Base-by-base conservation (phyloP, 257 asterid species). In the Nyctanthes arbortristis region DNA sequence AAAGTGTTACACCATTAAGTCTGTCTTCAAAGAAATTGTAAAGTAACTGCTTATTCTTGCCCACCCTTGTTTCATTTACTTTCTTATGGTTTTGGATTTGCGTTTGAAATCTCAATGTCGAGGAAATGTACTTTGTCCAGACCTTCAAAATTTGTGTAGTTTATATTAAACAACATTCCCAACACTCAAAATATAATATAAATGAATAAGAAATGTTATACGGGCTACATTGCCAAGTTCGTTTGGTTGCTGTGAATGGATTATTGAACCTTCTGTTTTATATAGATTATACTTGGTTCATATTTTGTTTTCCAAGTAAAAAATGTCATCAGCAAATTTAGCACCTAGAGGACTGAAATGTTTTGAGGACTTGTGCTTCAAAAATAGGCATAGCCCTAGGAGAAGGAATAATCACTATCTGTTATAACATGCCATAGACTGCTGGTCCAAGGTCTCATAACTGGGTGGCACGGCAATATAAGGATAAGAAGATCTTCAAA, bases 221-320 rank as follows among this genome's bases (percentile, higher is more conserved):
- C 43, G 18, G 54, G 66, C 61, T 28, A 25, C 55, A 65, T 37
- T 63, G 60, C 65, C 30, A 49, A 59, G 54, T 39, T 32, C 8
- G 33, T 22, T 39, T 47, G 39, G 33, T 59, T 34, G 25, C 3
- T 37, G 33, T 52, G 34, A 0, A 49, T 24, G 30, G 30, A 22
- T 11, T 22, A 52, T 52, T 52, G 31, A 4, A 62, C 31, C 3
- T 52, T 55, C 47, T 59, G 34, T 63, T 52, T 5, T 45, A 35
- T 59, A 29, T 29, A 28, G 18, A 64, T 65, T 66, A 12, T 35
- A 47, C 4, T 61, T 30, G 56, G 58, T 60, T 45, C 31, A 36
- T 39, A 39, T 65, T 40, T 9, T 65, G 29, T 63, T 69, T 65
- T 59, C 69, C 63, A 73, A 57, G 70, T 71, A 67, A 31, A n/a